These are phyloP conservation scores for Eutypa lata DNA, from an alignment of 2,329 filamentous ascomycete genomes.

Conservation along the genomic window DNA sequence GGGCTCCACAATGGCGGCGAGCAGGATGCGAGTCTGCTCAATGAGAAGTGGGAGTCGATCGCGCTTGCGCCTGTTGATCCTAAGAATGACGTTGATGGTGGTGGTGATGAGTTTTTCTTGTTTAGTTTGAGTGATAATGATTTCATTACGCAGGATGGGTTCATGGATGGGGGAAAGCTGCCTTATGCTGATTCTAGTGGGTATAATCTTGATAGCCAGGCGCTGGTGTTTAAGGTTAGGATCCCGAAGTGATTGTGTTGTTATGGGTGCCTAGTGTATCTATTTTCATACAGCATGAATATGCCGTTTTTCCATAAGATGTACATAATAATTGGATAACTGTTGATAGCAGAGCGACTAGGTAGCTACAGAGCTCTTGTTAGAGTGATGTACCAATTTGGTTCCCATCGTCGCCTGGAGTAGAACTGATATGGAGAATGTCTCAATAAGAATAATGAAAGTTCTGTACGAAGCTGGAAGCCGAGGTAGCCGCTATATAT, in stretches of 20 bases:
- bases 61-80: constrained; percentile 36
- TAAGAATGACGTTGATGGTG: constrained; percentile 32
- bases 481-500: no score
- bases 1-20: constrained; percentile 65
- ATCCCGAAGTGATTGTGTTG: constrained; percentile 23
- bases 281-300: no score
- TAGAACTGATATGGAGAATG: no score
- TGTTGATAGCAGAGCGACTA: no score
- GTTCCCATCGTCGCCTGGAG: no score
- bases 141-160: constrained; percentile 69
- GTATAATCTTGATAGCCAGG: constrained; percentile 59
- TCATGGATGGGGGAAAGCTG: constrained; percentile 55
- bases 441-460: no score
- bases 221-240: constrained; percentile 58
- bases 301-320: no score
- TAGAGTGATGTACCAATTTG: no score
- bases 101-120: constrained; percentile 60
- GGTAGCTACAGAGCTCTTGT: no score
- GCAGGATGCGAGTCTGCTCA: constrained; percentile 56
- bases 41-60: constrained; percentile 76
- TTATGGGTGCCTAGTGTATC: no score
- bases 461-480: no score
- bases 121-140: constrained; percentile 71
- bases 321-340: no score
- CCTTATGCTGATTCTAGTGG: constrained; percentile 56